Evolutionary conservation across 208 protist species (phyloP), one percentile per base, ranked within the genome.

Genomic region (Trypanosoma lewisi): DNA sequence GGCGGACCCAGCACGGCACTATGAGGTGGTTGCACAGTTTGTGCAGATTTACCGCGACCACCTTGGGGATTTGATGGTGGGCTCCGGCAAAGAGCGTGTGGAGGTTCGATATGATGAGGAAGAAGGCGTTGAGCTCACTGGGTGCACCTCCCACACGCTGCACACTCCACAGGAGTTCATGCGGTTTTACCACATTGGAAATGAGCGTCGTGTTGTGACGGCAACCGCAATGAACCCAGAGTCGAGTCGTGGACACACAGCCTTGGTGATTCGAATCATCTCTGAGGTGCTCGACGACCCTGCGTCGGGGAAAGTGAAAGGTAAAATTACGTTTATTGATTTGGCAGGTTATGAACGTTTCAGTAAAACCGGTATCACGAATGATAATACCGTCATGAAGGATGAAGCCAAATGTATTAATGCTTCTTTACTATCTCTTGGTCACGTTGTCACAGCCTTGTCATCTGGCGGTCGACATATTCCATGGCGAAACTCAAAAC

Each of bases 361-460:
- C 58, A 88, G 80, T 75, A 93, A 95, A 62, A 95, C 89, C 5
- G 89, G 89, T 50, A 92, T 95, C 69, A 82, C 80, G 11, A 78
- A 68, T 51, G 72, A 75, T 17, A 86, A 93, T 51, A 71, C 80
- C 11, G 82, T 95, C 56, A 81, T 82, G 69, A 91, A 91, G 70
- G 89, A 95, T 63, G 89, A 95, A 68, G 89, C 89, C 8, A 95
- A 95, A 68, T 93, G 83, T 14, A 95, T 95, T 70, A 95, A 95
- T 62, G 89, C 89, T 1, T 95, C 89, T 0, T 70, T 95, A 27
- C 77, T 95, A 12, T 84, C 89, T 14, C 73, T 95, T 5, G 84
- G 89, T 17, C 81, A 91, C 69, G 89, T 95, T 45, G 89, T 95
- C 25, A 90, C 80, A 49, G 82, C 85, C 25, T 73, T 95, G 23